Conservation (phyloP, 2,329 filamentous ascomycete genomes). For the Ceratocystis smalleyi region DNA sequence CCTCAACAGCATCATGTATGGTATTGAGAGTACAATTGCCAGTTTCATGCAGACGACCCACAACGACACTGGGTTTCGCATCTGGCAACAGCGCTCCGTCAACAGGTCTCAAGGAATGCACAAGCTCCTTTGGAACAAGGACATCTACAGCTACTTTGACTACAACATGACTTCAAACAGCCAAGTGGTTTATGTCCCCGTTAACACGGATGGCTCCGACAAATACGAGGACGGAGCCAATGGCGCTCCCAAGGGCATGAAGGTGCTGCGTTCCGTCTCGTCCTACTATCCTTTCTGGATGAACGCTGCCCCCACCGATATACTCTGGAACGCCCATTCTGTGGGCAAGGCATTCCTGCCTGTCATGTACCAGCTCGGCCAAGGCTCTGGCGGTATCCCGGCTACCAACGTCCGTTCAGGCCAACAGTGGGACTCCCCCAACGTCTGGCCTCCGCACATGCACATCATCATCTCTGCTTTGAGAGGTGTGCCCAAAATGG, state of each 20-base stretch:
- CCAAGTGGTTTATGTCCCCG: slow-evolving; percentile 37
- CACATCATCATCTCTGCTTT: slow-evolving; percentile 49
- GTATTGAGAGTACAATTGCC: slow-evolving; percentile 45
- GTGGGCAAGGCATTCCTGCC: slow-evolving; percentile 33
- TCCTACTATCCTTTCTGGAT: slow-evolving; percentile 58
- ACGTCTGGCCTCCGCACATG: slow-evolving; percentile 53
- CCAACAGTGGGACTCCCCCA: slow-evolving; percentile 57
- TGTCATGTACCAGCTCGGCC: slow-evolving; percentile 37
- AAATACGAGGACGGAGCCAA: slow-evolving; percentile 21
- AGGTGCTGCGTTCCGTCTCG: slow-evolving; percentile 41
- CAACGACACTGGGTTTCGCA: slow-evolving; percentile 33
- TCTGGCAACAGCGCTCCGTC: slow-evolving; percentile 35
- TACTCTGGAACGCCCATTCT: slow-evolving; percentile 46
- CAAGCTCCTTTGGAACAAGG: slow-evolving; percentile 47
- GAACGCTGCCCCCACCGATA: slow-evolving; percentile 41
- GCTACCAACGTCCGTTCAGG: slow-evolving; percentile 45
- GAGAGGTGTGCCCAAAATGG: slow-evolving; percentile 31
- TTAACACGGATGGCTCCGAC: slow-evolving; percentile 7
- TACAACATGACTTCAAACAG: slow-evolving; percentile 46
- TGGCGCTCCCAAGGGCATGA: slow-evolving; percentile 34
- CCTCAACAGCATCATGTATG: slow-evolving; percentile 53
- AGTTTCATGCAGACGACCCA: slow-evolving; percentile 36
- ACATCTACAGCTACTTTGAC: slow-evolving; percentile 50
- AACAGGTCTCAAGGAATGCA: slow-evolving; percentile 47
- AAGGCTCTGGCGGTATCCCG: slow-evolving; percentile 40